phyloP scores from a whole-genome alignment of 352 stramenopile species.

The Nothophytophthora sp. region DNA sequence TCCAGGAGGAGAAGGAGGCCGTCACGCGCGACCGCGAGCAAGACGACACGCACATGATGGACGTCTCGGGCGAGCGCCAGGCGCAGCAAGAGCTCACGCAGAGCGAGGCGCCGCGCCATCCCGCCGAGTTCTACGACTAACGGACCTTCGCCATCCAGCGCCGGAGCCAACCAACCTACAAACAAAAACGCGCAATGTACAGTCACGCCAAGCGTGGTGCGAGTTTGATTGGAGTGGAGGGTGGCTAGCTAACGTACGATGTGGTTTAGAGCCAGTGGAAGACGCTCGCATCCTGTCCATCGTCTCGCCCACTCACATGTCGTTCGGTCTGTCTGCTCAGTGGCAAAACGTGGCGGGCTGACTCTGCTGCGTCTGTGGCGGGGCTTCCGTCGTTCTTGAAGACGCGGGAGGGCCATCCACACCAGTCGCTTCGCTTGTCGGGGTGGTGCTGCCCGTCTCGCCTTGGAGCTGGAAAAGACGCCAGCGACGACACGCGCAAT shows the following conservation, averaged over 20 bases:
- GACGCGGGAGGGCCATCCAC: not conserved
- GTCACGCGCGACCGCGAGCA: slow-evolving; percentile 56
- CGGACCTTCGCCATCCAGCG: slow-evolving; percentile 5
- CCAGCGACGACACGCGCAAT: not conserved
- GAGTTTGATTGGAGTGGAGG: slow-evolving; percentile 2
- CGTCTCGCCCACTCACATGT: not conserved
- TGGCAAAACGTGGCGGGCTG: not conserved
- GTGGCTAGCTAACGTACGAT: slow-evolving; percentile 1
- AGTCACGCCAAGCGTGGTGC: not conserved
- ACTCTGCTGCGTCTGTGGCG: not conserved
- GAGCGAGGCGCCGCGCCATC: slow-evolving; percentile 54
- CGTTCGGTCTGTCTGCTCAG: not conserved
- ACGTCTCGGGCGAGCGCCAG: slow-evolving; percentile 66
- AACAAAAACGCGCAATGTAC: slow-evolving; percentile 9
- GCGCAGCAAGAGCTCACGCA: slow-evolving; percentile 52
- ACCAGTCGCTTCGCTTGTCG: not conserved
- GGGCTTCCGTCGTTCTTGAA: not conserved
- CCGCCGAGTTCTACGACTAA: slow-evolving; percentile 85
- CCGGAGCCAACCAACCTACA: slow-evolving; percentile 1
- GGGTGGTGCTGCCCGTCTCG: not conserved
- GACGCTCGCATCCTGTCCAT: slow-evolving; percentile 17
- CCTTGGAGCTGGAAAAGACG: not conserved
- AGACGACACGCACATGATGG: slow-evolving; percentile 66
- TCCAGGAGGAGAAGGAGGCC: slow-evolving; percentile 50
- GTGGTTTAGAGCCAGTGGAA: slow-evolving; percentile 11